These are phyloP conservation scores for Phoma sp. DNA, from an alignment of 2,329 filamentous ascomycete genomes.

Conservation along the genomic window DNA sequence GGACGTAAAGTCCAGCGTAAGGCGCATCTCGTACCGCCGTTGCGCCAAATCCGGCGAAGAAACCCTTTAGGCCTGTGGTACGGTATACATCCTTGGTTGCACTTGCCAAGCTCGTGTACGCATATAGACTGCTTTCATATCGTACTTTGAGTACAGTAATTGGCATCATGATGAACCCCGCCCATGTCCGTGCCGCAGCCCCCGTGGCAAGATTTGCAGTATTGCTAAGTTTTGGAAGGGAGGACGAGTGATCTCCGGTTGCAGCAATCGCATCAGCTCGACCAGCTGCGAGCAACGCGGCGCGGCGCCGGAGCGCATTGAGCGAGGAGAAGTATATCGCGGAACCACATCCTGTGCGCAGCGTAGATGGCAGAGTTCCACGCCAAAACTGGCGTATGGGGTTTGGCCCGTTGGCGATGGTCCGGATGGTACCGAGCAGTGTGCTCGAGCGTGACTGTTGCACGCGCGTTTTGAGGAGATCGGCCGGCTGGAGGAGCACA, in stretches of 20 bases:
- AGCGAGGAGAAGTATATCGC: conserved; percentile 93
- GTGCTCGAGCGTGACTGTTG: conserved; percentile 80
- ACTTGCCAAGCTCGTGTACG: conserved; percentile 75
- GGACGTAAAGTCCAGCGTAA: conserved; percentile 91
- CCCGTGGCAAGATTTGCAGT: conserved; percentile 85
- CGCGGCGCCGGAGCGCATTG: conserved; percentile 77
- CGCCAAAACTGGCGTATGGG: conserved; percentile 84
- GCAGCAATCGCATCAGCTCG: conserved; percentile 18
- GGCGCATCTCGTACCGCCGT: conserved; percentile 95
- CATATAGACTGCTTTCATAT: conserved; percentile 87
- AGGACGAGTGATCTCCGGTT: conserved; percentile 62
- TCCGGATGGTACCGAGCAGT: conserved; percentile 70
- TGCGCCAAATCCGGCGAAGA: conserved; percentile 93
- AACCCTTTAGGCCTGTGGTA: conserved; percentile 77
- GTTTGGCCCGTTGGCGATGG: conserved; percentile 69
- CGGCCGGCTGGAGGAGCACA: conserved; percentile 89
- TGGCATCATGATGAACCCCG: conserved; percentile 92
- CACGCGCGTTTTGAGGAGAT: conserved; percentile 94
- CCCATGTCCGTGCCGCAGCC: conserved; percentile 80
- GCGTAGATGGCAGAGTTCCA: conserved; percentile 88
- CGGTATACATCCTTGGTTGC: conserved; percentile 77
- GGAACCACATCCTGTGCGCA: conserved; percentile 90
- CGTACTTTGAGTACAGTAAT: conserved; percentile 96
- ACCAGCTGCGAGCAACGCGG: conserved; percentile 47
- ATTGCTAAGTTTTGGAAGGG: conserved; percentile 81